Conservation (phyloP, 2,329 filamentous ascomycete genomes). For the Paraphaeosphaeria sporulosa region DNA sequence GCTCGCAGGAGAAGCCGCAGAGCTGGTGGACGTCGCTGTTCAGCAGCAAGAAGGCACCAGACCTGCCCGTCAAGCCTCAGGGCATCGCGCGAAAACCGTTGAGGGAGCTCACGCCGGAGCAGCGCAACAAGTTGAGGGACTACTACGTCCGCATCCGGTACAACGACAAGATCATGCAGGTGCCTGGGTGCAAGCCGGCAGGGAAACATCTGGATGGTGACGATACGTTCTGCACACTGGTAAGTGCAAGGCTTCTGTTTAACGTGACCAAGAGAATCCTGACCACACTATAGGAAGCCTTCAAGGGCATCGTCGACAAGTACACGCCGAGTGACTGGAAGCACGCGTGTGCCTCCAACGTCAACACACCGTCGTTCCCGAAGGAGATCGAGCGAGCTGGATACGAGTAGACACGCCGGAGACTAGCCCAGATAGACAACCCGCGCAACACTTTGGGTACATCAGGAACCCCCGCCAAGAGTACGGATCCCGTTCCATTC, state of each 20-base stretch:
- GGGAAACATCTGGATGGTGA: conserved; percentile 89
- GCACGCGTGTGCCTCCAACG: conserved; percentile 64
- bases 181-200: conserved; percentile 78
- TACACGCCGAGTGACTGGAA: conserved; percentile 86
- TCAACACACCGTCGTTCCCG: conserved; percentile 63
- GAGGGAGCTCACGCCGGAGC: conserved; percentile 61
- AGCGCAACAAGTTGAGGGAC: conserved; percentile 69
- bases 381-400: conserved; percentile 47
- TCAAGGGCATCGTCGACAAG: conserved; percentile 91
- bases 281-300: conserved; percentile 69
- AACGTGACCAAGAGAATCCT: background rate
- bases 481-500: no score
- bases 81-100: conserved; percentile 69
- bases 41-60: conserved; percentile 28
- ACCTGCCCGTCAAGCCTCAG: conserved; percentile 21
- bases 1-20: conserved; percentile 24
- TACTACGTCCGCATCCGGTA: conserved; percentile 92
- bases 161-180: conserved; percentile 81
- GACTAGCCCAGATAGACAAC: background rate
- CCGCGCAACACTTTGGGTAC: background rate
- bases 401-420: conserved; percentile 24
- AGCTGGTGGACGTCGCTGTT: conserved; percentile 50
- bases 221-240: conserved; percentile 87
- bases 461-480: background rate
- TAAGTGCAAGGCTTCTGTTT: conserved; percentile 51